These are phyloP conservation scores for Phytopythium aichiense DNA, from an alignment of 352 stramenopile species.

Conservation along the genomic window DNA sequence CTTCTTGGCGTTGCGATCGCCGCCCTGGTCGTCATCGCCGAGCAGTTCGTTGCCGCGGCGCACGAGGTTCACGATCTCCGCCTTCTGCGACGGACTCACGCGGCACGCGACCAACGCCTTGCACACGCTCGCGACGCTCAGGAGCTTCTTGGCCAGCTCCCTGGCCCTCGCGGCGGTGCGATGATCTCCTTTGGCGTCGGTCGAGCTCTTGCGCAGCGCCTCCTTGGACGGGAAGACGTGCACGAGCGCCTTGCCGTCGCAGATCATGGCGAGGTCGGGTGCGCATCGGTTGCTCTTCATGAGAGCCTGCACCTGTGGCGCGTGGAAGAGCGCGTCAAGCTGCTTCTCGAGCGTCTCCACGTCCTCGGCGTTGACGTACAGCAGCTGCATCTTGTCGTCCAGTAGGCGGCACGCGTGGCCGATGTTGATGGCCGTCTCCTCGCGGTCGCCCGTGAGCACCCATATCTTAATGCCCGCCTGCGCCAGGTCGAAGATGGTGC, in stretches of 20 bases:
- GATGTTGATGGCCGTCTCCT: constrained; percentile 98
- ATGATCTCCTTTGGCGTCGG: not conserved
- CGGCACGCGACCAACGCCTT: constrained; percentile 83
- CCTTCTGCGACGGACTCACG: constrained; percentile 82
- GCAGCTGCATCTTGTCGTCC: constrained; percentile 60
- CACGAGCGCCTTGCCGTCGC: constrained; percentile 59
- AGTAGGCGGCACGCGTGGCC: constrained; percentile 83
- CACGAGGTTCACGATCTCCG: constrained; percentile 70
- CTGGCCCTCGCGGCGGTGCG: constrained; percentile 14
- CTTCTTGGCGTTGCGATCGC: not conserved
- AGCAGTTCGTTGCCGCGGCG: constrained; percentile 26
- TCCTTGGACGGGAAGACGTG: constrained; percentile 65
- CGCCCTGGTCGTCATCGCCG: not conserved
- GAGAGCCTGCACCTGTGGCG: constrained; percentile 37
- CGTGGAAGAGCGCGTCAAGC: constrained; percentile 39
- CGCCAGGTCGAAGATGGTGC: constrained; percentile 90
- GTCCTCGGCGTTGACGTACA: constrained; percentile 59
- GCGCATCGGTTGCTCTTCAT: constrained; percentile 27
- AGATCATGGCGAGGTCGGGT: constrained; percentile 59
- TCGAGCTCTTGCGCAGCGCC: constrained; percentile 28
- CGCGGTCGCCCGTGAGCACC: constrained; percentile 97
- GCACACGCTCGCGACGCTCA: constrained; percentile 48
- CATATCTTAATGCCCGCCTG: constrained; percentile 97
- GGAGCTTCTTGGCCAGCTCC: constrained; percentile 37
- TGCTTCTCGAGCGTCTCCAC: constrained; percentile 36